Evolutionary conservation across 2,329 filamentous ascomycete genomes (phyloP), one percentile per base, ranked within the genome.

Genomic region (Colletotrichum incanum): DNA sequence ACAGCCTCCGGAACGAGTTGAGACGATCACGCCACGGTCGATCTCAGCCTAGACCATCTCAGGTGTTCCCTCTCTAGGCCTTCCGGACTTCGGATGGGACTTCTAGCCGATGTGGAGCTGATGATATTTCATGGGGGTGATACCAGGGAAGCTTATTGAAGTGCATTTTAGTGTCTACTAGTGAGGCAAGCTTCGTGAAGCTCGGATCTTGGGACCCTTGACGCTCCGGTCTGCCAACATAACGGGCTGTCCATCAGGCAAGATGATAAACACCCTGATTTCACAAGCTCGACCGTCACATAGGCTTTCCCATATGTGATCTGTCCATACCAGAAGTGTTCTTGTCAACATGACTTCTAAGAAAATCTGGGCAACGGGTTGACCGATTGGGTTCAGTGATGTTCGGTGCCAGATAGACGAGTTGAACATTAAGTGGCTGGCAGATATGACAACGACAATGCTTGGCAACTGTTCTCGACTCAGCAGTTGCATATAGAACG

Each of bases 1-100:
- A 50, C 61, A 56, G 18, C 26, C 23, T 12, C 14, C 58, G 23
- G 8, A 31, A 23, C 26, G 28, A 69, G 31, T 72, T 72, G 58
- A 72, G 69, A 72, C 14, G 69, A 72, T 72, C 69, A 69, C 69
- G 65, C 43, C 59, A 64, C 45, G 52, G 43, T 47, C 45, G n/a
- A 16, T 18, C 45, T 26, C 26, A 54, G 26, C 39, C 43, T 23
- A 52, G 58, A 45, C 12, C 50, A 56, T 50, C 52, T n/a, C 49
- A 26, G 37, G 28, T 20, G 9, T 23, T 11, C 12, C 5, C 23
- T 23, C 26, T 43, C 47, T 34, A 14, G 20, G 23, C 5, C 41
- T 52, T 41, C 8, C 11, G 8, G 7, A 66, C 52, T 65, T 70
- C 52, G 1, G 67, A 66, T 60, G 67, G 28, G n/a, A 23, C 26